Conservation (phyloP, 768 basidiomycete species). For the Hydnomerulius pinastri region DNA sequence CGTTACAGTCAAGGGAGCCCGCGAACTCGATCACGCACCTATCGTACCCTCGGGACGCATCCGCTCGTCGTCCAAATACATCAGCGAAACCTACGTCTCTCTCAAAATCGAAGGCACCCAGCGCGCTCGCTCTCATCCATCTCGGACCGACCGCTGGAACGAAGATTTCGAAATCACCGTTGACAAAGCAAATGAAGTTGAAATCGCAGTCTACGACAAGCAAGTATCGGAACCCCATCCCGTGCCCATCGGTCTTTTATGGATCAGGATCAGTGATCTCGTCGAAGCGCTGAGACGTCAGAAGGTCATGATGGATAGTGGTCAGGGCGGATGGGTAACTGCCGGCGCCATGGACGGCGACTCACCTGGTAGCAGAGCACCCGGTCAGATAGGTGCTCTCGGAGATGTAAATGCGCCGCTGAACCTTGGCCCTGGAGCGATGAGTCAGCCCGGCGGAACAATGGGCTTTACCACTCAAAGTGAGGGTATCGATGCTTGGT, state of each 20-base stretch:
- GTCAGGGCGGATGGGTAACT: constrained; percentile 95
- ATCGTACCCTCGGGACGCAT: constrained; percentile 57
- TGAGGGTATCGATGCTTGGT: constrained; percentile 97
- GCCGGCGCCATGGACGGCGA: constrained; percentile 85
- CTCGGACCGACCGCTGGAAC: constrained; percentile 95
- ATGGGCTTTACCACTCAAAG: constrained; percentile 22
- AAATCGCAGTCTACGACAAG: constrained; percentile 94
- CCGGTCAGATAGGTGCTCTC: constrained; percentile 51
- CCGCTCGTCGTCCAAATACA: constrained; percentile 79
- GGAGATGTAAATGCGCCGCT: constrained; percentile 47
- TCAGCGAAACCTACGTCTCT: constrained; percentile 83
- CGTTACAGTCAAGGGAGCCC: constrained; percentile 85
- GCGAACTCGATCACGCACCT: constrained; percentile 94
- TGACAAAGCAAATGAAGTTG: constrained; percentile 98
- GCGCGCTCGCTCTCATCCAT: constrained; percentile 87
- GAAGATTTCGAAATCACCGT: constrained; percentile 96
- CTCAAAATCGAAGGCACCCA: constrained; percentile 97
- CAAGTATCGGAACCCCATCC: constrained; percentile 79
- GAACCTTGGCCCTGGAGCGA: constrained; percentile 34
- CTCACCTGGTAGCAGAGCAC: constrained; percentile 44
- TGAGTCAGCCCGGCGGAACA: constrained; percentile 31
- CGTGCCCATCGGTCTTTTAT: constrained; percentile 90
- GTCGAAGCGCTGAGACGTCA: constrained; percentile 92
- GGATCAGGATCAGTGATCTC: constrained; percentile 92
- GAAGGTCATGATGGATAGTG: constrained; percentile 84